These are phyloP conservation scores for Adenanthera pavonina DNA, from an alignment of 306 rosid species.

Conservation along the genomic window DNA sequence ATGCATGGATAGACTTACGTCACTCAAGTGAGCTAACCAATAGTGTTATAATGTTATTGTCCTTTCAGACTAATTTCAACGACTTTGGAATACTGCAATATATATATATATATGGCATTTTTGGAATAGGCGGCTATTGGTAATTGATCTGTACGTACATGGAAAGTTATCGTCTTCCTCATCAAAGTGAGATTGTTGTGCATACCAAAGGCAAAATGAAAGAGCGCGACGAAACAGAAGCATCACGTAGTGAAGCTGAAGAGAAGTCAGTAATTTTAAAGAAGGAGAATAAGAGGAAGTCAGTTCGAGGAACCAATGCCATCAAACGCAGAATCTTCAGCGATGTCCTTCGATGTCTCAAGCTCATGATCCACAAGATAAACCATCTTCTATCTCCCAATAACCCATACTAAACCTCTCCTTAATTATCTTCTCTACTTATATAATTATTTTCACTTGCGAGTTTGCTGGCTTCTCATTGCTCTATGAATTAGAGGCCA, in stretches of 20 bases:
- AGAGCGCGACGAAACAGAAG: background rate
- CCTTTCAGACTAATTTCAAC: background rate
- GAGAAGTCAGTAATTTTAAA: background rate
- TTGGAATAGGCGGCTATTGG: too few species aligned
- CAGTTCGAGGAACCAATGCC: background rate
- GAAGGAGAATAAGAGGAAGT: background rate
- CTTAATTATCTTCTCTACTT: too few species aligned
- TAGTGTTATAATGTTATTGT: background rate
- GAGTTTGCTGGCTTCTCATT: background rate
- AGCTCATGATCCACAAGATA: background rate
- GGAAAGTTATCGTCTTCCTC: too few species aligned
- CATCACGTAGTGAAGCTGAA: background rate
- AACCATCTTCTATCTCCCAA: background rate
- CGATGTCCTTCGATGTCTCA: background rate
- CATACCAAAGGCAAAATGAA: background rate
- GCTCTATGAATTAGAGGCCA: background rate
- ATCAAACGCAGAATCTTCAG: conserved; percentile 3
- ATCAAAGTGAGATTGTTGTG: too few species aligned
- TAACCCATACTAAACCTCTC: background rate
- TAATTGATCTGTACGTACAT: too few species aligned
- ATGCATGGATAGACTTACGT: background rate
- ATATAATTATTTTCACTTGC: too few species aligned
- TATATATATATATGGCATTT: background rate
- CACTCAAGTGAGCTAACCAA: background rate
- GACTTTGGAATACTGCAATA: background rate